Evolutionary conservation across 768 basidiomycete genomes (phyloP).

Genomic region (Hericium rajendrae): DNA sequence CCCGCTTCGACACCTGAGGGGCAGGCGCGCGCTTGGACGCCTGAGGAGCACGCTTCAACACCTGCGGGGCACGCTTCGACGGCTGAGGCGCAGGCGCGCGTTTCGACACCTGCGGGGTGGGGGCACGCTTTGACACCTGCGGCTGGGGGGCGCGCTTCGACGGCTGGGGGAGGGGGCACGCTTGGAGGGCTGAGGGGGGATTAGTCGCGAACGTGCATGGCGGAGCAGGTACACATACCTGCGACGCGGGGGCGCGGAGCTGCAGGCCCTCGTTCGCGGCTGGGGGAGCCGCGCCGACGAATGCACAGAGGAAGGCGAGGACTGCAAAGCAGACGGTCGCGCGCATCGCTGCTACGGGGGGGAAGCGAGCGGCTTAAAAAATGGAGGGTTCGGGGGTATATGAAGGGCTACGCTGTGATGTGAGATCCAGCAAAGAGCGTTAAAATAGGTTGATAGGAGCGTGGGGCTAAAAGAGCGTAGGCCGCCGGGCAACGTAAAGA

Average conservation of each 20-base stretch:
- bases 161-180: background rate
- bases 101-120: background rate
- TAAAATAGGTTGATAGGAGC: background rate
- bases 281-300: background rate
- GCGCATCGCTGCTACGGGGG: background rate
- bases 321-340: background rate
- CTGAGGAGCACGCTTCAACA: background rate
- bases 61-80: background rate
- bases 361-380: background rate
- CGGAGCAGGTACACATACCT: background rate
- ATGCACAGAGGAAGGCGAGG: background rate
- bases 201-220: background rate
- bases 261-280: background rate
- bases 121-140: background rate
- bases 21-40: background rate
- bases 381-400: too few relatives aligned
- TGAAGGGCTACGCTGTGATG: background rate
- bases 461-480: background rate
- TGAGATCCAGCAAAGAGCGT: background rate
- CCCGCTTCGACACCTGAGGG: background rate
- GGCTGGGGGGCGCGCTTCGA: background rate
- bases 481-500: background rate
- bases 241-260: background rate
- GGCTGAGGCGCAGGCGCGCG: background rate
- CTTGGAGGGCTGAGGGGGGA: background rate